Base-by-base conservation (phyloP, 352 stramenopile genomes). In the Phytophthora hybrid region DNA sequence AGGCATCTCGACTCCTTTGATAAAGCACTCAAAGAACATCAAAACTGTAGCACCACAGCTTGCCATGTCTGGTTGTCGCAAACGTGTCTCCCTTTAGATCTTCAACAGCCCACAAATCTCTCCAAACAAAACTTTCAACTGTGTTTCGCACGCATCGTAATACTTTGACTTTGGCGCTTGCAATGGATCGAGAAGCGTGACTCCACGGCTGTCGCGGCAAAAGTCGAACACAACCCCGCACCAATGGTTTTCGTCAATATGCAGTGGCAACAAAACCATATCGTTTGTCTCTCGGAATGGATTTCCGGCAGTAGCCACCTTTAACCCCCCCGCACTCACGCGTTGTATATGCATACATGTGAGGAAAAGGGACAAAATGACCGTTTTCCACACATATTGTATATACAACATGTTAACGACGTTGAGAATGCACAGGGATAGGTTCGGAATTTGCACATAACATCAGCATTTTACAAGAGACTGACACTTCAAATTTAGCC, bases 91-190 rank as follows among this genome's bases (percentile, higher is more conserved):
- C 5, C 32, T 52, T 31, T 59, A 51, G 41, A 70, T 63, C 14
- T 39, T 14, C 54, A 63, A 29, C 23, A 44, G 9, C 1, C 16
- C 8, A 10, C 49, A 37, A 0, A 60, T 56, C 2, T 44, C 31
- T 0, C 47, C 56, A 37, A 66, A 47, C 21, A 51, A 8, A 29
- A 19, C 39, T 1, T 57, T 23, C 14, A 58, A 3, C 16, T 32
- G 32, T 4, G 4, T 18, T 56, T 62, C 65, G 29, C 65, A 66
- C 6, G 21, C 52, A 10, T 41, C 29, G n/a, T 67, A 72, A 16
- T 63, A 67, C 31, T 73, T 73, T 5, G 66, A 66, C 26, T 62
- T 57, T 13, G 19, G 5, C 3, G 14, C n/a, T 57, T 66, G 57
- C 3, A 72, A 31, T 29, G 32, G 47, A 19, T 72, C 65, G 11